Evolutionary conservation across 371 early-diverging fungal species (phyloP).

Genomic region (Apophysomyces trapeziformis): DNA sequence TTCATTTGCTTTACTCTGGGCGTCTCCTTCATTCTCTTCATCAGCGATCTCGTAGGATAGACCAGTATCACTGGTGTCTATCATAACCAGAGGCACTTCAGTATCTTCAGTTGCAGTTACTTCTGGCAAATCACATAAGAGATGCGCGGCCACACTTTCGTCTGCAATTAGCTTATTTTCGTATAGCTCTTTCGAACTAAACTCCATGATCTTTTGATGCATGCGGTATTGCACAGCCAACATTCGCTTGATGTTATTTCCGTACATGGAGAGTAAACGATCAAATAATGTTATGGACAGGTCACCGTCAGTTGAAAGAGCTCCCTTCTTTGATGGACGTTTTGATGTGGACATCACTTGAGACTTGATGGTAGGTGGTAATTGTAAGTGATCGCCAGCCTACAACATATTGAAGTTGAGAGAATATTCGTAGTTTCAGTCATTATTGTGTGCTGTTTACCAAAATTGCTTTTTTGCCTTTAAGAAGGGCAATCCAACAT

Average conservation of each 20-base stretch:
- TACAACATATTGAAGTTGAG: constrained; percentile 5
- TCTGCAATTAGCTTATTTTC: constrained; percentile 69
- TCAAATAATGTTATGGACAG: constrained; percentile 70
- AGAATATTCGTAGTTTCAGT: too few relatives aligned
- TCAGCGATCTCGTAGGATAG: constrained; percentile 57
- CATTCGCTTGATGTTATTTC: constrained; percentile 63
- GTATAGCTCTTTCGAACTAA: constrained; percentile 72
- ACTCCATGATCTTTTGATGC: constrained; percentile 83
- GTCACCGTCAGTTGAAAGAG: constrained; percentile 33
- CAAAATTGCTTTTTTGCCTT: constrained; percentile 81
- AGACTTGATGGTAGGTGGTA: constrained; percentile 84
- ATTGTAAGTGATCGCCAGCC: constrained; percentile 96
- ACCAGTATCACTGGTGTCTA: constrained; percentile 80
- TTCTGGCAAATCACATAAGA: constrained; percentile 66
- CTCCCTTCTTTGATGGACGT: constrained; percentile 14
- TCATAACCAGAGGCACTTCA: constrained; percentile 63
- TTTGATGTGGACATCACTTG: constrained; percentile 15
- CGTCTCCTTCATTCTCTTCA: constrained; percentile 50
- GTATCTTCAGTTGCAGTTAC: constrained; percentile 66
- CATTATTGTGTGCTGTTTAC: constrained; percentile 20
- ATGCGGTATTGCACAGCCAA: constrained; percentile 89
- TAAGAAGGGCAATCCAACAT: constrained; percentile 89
- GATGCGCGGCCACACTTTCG: constrained; percentile 63
- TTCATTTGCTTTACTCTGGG: constrained; percentile 71
- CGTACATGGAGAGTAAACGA: constrained; percentile 65